These are phyloP conservation scores for Candida ponderosae DNA, from an alignment of 805 yeast species.

Conservation along the genomic window DNA sequence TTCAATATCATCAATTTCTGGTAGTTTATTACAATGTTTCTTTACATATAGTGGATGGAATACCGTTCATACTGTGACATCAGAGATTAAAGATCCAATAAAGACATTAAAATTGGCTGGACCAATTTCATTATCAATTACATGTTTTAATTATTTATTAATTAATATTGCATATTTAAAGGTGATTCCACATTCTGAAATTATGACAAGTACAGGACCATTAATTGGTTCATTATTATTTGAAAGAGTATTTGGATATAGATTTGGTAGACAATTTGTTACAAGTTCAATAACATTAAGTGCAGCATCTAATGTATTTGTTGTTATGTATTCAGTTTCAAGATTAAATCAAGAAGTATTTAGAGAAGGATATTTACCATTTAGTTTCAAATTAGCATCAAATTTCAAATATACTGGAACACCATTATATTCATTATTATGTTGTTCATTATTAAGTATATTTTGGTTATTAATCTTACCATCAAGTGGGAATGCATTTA, in stretches of 20 bases:
- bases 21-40: conserved; percentile 49
- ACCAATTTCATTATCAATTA: conserved; percentile 40
- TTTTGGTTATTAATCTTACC: conserved; percentile 27
- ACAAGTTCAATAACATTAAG: conserved; percentile 53
- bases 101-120: conserved; percentile 56
- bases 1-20: conserved; percentile 38
- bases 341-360: conserved; percentile 60
- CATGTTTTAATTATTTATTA: conserved; percentile 39
- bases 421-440: conserved; percentile 41
- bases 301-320: conserved; percentile 56
- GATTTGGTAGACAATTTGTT: conserved; percentile 44
- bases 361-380: conserved; percentile 56
- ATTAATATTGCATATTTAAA: conserved; percentile 51
- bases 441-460: conserved; percentile 24
- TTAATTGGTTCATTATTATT: conserved; percentile 52
- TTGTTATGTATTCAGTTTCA: conserved; percentile 49
- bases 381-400: conserved; percentile 40
- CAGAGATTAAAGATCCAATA: conserved; percentile 53
- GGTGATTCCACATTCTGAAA: conserved; percentile 45
- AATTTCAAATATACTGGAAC: conserved; percentile 45
- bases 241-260: conserved; percentile 45
- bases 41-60: conserved; percentile 62
- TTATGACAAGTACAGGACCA: conserved; percentile 42
- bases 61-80: conserved; percentile 50
- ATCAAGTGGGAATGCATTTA: conserved; percentile 27